phyloP scores from a whole-genome alignment of 805 yeast species.

The Cyberlindnera xylosilytica region DNA sequence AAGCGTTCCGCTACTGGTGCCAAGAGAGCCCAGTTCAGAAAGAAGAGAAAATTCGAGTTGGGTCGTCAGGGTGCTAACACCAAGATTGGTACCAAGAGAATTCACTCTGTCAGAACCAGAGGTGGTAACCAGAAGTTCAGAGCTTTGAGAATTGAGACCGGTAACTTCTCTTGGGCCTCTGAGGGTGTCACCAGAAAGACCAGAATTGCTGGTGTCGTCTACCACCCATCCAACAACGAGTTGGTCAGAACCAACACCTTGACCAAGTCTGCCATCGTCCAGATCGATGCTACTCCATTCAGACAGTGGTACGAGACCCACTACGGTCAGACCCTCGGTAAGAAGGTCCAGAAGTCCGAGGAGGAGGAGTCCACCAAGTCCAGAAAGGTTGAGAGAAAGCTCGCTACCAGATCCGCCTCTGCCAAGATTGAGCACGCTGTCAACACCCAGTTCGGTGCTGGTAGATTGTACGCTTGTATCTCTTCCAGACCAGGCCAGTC shows the following conservation, averaged over 20 bases:
- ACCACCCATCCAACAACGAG: slow-evolving; percentile 99
- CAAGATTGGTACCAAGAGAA: slow-evolving; percentile 98
- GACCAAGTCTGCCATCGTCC: slow-evolving; percentile 98
- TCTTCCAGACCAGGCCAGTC: slow-evolving; percentile 99
- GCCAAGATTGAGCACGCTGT: slow-evolving; percentile 89
- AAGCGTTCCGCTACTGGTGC: slow-evolving; percentile 99
- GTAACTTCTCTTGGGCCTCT: slow-evolving; percentile 99
- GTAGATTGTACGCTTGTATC: slow-evolving; percentile 97
- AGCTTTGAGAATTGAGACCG: slow-evolving; percentile 98
- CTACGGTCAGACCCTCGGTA: slow-evolving; percentile 93
- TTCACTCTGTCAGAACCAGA: slow-evolving; percentile 98
- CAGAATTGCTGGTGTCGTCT: slow-evolving; percentile 95
- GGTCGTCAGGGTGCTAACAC: slow-evolving; percentile 99
- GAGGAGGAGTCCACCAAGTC: slow-evolving; percentile 68
- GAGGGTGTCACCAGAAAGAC: slow-evolving; percentile 99
- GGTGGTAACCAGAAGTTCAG: slow-evolving; percentile 99
- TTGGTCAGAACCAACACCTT: slow-evolving; percentile 99
- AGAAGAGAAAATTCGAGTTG: slow-evolving; percentile 99
- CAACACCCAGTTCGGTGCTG: slow-evolving; percentile 96
- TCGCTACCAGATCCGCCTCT: slow-evolving; percentile 84
- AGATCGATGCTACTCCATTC: slow-evolving; percentile 99
- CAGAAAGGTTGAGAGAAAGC: slow-evolving; percentile 82
- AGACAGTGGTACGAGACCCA: slow-evolving; percentile 98
- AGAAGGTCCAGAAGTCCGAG: slow-evolving; percentile 57
- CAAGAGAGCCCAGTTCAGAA: slow-evolving; percentile 99